Conservation (phyloP, 441 rosid species). For the Metrosideros polymorpha region DNA sequence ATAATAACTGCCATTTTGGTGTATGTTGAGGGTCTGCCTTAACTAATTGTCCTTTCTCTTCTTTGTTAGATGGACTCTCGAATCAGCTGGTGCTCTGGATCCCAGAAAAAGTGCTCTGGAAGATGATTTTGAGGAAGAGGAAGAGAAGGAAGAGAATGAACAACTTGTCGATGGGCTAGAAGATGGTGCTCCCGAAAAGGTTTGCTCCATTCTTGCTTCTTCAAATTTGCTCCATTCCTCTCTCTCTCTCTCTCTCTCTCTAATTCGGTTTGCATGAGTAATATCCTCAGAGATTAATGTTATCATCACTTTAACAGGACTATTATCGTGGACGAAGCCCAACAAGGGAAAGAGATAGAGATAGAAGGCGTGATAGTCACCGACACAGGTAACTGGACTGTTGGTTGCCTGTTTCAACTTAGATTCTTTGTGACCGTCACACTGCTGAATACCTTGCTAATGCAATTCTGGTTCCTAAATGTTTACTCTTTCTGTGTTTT, state of each 20-base stretch:
- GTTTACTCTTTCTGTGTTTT: neutral
- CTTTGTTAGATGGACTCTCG: slow-evolving; percentile 65
- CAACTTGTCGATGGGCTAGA: slow-evolving; percentile 43
- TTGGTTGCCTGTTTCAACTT: neutral
- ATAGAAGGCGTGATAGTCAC: slow-evolving; percentile 64
- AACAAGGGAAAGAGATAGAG: slow-evolving; percentile 68
- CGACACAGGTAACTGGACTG: slow-evolving; percentile 45
- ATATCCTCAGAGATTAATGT: neutral
- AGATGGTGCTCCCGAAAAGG: slow-evolving; percentile 57
- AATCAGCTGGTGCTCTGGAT: slow-evolving; percentile 60
- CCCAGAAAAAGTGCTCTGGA: slow-evolving; percentile 84
- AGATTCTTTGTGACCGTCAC: neutral
- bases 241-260: neutral
- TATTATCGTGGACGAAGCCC: slow-evolving; percentile 71
- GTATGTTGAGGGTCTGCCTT: neutral
- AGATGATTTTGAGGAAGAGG: slow-evolving; percentile 97
- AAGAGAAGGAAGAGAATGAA: slow-evolving; percentile 82
- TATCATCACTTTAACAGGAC: slow-evolving; percentile 36
- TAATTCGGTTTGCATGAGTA: neutral
- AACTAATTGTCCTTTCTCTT: neutral
- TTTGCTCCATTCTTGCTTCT: slow-evolving; percentile 7
- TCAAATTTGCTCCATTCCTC: neutral
- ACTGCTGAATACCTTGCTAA: neutral
- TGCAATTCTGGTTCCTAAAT: neutral
- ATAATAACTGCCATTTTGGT: neutral